Evolutionary conservation across 2,329 filamentous ascomycete species (phyloP).

Genomic region (Diaporthe citriasiana): DNA sequence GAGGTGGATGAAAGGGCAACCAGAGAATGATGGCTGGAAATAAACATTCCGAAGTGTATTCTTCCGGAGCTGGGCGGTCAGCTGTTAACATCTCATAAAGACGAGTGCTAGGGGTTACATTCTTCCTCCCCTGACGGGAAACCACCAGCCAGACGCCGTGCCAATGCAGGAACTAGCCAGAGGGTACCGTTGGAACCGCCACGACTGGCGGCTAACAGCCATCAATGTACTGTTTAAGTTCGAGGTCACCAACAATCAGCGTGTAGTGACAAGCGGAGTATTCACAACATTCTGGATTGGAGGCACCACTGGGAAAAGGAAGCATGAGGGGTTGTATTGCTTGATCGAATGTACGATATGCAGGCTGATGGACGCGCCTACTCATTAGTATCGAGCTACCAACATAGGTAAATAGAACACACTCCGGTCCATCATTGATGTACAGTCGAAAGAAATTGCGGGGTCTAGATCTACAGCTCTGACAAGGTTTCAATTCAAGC

Average conservation of each 20-base stretch:
- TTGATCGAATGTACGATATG: background rate
- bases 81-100: background rate
- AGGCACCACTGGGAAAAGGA: background rate
- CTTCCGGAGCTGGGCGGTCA: slow-evolving; percentile 10
- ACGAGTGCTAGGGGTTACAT: background rate
- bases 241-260: too few species aligned
- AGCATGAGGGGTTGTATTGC: background rate
- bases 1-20: background rate
- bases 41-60: background rate
- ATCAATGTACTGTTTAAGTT: background rate
- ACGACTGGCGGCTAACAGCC: background rate
- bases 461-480: slow-evolving; percentile 6
- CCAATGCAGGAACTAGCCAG: background rate
- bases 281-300: background rate
- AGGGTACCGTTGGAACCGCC: background rate
- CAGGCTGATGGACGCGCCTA: background rate
- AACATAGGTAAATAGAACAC: background rate
- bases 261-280: too few species aligned
- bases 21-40: background rate
- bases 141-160: background rate
- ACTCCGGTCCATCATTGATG: background rate
- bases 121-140: background rate
- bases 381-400: background rate
- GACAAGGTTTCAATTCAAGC: slow-evolving; percentile 6
- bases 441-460: background rate